Conservation (phyloP, 192 early-diverging fungal species). For the Podila clonocystis region DNA sequence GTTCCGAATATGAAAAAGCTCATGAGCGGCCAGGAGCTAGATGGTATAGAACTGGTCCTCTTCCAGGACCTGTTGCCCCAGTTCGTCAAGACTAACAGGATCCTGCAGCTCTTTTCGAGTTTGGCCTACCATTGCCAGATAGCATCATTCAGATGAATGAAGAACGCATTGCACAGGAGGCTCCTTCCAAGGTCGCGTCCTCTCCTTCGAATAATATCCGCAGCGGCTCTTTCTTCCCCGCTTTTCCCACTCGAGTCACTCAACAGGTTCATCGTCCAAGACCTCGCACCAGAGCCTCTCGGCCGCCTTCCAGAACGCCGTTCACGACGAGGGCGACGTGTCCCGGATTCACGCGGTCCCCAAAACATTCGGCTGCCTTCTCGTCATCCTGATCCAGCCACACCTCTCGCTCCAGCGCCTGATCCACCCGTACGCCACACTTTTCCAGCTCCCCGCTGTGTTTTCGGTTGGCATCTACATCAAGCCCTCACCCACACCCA, state of each 20-base stretch:
- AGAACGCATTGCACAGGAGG: not conserved
- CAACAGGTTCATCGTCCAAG: no score
- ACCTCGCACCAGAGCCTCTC: not conserved
- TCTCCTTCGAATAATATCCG: not conserved
- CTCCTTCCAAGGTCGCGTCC: not conserved
- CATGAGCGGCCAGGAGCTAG: not conserved
- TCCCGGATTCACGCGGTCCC: conserved; percentile 11
- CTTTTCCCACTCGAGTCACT: no score
- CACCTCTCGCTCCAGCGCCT: conserved; percentile 11
- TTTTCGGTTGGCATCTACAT: conserved; percentile 26
- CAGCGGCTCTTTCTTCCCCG: conserved; percentile 6
- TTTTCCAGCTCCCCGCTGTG: conserved; percentile 22
- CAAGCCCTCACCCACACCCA: not conserved
- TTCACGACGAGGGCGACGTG: conserved; percentile 6
- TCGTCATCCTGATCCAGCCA: conserved; percentile 25
- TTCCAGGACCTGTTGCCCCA: conserved; percentile 17
- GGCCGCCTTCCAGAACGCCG: conserved; percentile 14
- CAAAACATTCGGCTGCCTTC: conserved; percentile 31
- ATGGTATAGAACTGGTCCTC: conserved; percentile 17
- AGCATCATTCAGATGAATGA: conserved; percentile 3
- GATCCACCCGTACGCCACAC: conserved; percentile 29
- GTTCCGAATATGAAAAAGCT: conserved; percentile 4
- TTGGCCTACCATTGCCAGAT: conserved; percentile 16
- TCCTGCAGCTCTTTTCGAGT: conserved; percentile 3
- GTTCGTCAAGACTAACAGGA: conserved; percentile 23